Percentiles rank a stretch among this genome's conserved stretches.
These are phyloP conservation scores for Garcia nutans DNA, from an alignment of 345 rosid species.

Conservation along the genomic window DNA sequence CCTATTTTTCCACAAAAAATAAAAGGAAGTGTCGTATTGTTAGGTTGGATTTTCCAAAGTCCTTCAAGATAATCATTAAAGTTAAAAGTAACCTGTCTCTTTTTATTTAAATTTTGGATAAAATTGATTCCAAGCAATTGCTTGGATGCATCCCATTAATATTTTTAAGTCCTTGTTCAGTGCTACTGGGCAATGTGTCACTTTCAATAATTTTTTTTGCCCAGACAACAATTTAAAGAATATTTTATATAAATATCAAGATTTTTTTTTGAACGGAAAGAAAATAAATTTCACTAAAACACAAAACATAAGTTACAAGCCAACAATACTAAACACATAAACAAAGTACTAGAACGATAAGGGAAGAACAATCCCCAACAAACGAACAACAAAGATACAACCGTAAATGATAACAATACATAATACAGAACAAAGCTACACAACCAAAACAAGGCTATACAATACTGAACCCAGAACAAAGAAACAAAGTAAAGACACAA, in stretches of 20 bases:
- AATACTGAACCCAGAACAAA: no score
- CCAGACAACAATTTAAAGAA: neutral
- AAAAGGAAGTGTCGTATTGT: neutral
- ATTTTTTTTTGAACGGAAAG: no score
- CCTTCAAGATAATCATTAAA: neutral
- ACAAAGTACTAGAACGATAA: neutral
- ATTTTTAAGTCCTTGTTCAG: neutral
- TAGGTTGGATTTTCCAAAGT: neutral
- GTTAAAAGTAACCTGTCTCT: neutral
- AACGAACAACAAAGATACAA: no score
- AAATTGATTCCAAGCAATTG: slow-evolving; percentile 4
- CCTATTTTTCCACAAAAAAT: neutral
- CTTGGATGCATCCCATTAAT: slow-evolving; percentile 3
- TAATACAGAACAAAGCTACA: no score
- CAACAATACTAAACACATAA: neutral
- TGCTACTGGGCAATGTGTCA: neutral
- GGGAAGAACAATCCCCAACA: no score
- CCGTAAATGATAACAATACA: no score
- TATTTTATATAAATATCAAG: neutral
- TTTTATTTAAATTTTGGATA: neutral
- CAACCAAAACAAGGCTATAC: no score
- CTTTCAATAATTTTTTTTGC: neutral
- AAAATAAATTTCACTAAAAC: no score
- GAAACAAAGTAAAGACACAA: no score
- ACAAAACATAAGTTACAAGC: no score